These are phyloP conservation scores for Ascochyta viciae-villosae DNA, from an alignment of 2,329 filamentous ascomycete species.

Conservation along the genomic window DNA sequence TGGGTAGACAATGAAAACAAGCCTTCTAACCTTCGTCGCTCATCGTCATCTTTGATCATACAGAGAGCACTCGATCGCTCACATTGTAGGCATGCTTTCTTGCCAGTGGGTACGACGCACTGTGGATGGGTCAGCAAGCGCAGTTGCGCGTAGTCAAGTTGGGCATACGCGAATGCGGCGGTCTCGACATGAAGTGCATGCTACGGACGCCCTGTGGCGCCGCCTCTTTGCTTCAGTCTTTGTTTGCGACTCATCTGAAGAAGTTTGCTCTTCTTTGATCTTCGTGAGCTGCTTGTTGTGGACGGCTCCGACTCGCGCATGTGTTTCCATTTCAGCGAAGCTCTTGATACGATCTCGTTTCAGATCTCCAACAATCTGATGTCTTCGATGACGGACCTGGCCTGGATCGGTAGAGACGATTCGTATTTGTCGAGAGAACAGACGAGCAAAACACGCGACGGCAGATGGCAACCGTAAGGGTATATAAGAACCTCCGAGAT, in stretches of 20 bases:
- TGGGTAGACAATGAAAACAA: background rate
- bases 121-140: constrained; percentile 42
- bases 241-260: constrained; percentile 10
- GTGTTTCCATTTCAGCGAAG: background rate
- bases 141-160: background rate
- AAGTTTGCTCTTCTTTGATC: constrained; percentile 13
- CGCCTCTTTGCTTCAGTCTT: constrained; percentile 40
- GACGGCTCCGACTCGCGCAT: background rate
- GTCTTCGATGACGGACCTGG: no score
- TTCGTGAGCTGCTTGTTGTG: background rate
- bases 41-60: constrained; percentile 65
- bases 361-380: background rate
- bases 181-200: constrained; percentile 62
- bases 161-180: constrained; percentile 50
- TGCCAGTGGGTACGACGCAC: constrained; percentile 62
- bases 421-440: background rate
- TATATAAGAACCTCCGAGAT: constrained; percentile 9
- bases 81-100: constrained; percentile 61
- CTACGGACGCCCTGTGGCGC: constrained; percentile 59
- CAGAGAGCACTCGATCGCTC: constrained; percentile 59
- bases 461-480: background rate
- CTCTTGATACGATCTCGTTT: background rate
- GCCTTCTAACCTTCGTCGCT: constrained; percentile 58
- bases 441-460: background rate
- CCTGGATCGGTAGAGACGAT: no score